Conservation (phyloP, 768 basidiomycete genomes). For the Suillus subaureus region DNA sequence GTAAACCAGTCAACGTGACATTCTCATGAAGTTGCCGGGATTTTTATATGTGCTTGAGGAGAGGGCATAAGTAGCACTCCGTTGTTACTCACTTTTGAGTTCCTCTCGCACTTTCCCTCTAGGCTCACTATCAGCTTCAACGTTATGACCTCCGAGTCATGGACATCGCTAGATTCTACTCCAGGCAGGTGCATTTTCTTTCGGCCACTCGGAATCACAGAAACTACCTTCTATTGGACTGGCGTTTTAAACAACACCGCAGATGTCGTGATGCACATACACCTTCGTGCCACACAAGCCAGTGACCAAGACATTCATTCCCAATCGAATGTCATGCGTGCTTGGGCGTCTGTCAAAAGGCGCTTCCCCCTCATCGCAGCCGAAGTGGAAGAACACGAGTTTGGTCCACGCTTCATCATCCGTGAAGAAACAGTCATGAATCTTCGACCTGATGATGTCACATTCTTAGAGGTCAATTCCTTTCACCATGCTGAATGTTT, state of each 20-base stretch:
- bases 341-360: constrained; percentile 51
- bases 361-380: constrained; percentile 53
- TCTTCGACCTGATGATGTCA: constrained; percentile 39
- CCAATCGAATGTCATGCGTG: constrained; percentile 35
- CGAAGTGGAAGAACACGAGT: constrained; percentile 35
- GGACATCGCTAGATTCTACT: constrained; percentile 8
- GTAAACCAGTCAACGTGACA: neutral
- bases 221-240: constrained; percentile 43
- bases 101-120: neutral
- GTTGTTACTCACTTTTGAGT: neutral
- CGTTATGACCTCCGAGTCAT: constrained; percentile 3
- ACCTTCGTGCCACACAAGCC: constrained; percentile 31
- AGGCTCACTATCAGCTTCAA: neutral
- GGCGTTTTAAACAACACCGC: constrained; percentile 43
- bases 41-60: neutral
- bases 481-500: constrained; percentile 37
- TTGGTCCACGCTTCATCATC: constrained; percentile 41
- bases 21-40: neutral
- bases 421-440: constrained; percentile 36
- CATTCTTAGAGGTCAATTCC: constrained; percentile 36
- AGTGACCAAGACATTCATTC: constrained; percentile 22
- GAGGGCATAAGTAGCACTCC: neutral
- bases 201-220: constrained; percentile 42
- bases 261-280: constrained; percentile 42
- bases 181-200: constrained; percentile 16